Evolutionary conservation across 768 basidiomycete genomes (phyloP), one percentile per base, ranked within the genome.

Genomic region (Sutorius australiensis): DNA sequence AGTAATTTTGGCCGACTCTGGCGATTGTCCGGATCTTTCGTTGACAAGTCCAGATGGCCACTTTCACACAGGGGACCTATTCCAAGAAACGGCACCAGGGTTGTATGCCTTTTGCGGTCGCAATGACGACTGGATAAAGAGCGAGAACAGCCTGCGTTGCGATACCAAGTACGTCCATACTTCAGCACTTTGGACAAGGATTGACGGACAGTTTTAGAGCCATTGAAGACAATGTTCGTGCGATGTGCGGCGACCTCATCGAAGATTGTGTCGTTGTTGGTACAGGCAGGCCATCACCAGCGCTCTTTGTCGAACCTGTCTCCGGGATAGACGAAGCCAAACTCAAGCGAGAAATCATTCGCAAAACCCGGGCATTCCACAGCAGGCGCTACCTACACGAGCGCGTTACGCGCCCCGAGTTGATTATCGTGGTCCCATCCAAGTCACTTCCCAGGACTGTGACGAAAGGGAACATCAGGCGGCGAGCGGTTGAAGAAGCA

Each of bases 121-220:
- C 38, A 81, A 88, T 55, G 88, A 91, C 60, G 88, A 91, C 68
- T 89, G 88, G 89, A 90, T 91, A 67, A 91, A 90, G 72, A 84
- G 83, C 36, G 84, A 87, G 63, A 87, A 81, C 64, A 84, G 87
- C 62, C 72, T 89, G 56, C 80, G 88, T 47, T 89, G 88, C 61
- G 88, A 91, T 62, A 89, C 89, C 46, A 83, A 81, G 77, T 79
- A 69, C 31, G 75, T 73, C 30, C 8, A 39, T 28, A 46, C 32
- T 28, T 19, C 27, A 13, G 6, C 14, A 21, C 1, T 43, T 21
- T 16, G 39, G 4, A 24, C 24, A 24, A 33, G 31, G 42, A 52
- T 46, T 60, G 60, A 56, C 55, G 28, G 27, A 48, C 13, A 0
- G 36, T 49, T 44, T 36, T 51, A 83, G 82, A 57, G 79, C 87